phyloP scores from a whole-genome alignment of 768 basidiomycete species.

The Lentinula raphanica region DNA sequence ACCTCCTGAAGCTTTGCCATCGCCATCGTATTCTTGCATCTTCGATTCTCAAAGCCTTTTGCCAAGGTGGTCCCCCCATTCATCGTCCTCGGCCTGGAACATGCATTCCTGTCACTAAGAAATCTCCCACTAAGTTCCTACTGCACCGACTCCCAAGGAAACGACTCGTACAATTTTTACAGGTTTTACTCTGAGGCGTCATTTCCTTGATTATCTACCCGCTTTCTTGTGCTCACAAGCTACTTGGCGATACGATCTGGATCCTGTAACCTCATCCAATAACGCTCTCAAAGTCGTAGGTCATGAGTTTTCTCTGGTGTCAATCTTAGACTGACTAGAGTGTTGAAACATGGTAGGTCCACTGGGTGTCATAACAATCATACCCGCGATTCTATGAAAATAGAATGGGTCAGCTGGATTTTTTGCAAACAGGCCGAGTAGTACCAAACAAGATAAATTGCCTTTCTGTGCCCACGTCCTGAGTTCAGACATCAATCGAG shows the following conservation, averaged over 20 bases:
- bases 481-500: no score
- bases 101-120: no score
- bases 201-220: not conserved
- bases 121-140: no score
- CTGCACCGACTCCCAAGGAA: no score
- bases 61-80: no score
- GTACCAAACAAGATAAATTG: not conserved
- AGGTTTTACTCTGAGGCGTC: not conserved
- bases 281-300: not conserved
- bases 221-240: not conserved
- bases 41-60: not conserved
- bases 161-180: no score
- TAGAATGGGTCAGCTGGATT: not conserved
- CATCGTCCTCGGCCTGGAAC: no score
- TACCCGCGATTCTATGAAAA: not conserved
- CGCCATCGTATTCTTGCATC: not conserved
- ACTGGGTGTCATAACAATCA: no score
- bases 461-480: not conserved
- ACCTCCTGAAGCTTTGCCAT: no score
- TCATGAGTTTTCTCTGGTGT: not conserved
- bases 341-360: not conserved
- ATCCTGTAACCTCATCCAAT: not conserved
- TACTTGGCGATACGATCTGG: not conserved
- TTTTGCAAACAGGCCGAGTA: no score
- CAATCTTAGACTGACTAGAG: not conserved